A percentile compares a stretch with the other conserved stretches of the same genome.
These are phyloP conservation scores for Cetradonia linearis DNA, from an alignment of 495 filamentous ascomycete genomes.

Conservation along the genomic window DNA sequence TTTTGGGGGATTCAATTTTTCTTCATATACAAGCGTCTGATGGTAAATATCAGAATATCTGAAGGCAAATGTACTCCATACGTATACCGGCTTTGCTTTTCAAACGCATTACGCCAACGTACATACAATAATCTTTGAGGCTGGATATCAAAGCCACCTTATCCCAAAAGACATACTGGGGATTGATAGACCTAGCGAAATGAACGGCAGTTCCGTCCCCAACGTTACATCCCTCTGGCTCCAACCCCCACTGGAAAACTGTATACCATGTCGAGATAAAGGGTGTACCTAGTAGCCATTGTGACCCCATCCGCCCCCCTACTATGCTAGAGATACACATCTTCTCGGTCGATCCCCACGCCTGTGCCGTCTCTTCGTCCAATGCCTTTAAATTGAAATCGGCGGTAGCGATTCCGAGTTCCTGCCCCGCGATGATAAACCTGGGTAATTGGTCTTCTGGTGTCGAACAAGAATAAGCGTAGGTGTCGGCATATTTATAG, in stretches of 20 bases:
- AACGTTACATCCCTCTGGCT: not conserved
- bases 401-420: not conserved
- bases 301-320: not conserved
- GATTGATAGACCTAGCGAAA: not conserved
- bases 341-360: not conserved
- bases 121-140: too few species aligned
- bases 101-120: too few species aligned
- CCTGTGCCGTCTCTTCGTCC: not conserved
- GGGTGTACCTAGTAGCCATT: not conserved
- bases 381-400: not conserved
- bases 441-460: not conserved
- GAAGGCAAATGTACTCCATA: too few species aligned
- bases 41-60: too few species aligned
- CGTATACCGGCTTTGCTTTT: not conserved
- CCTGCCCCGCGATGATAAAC: not conserved
- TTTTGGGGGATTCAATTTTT: too few species aligned
- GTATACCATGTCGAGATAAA: not conserved
- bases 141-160: not conserved
- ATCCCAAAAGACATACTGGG: not conserved
- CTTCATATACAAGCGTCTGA: too few species aligned
- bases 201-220: not conserved
- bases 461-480: not conserved
- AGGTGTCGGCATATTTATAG: not conserved
- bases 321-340: not conserved
- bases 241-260: not conserved